Conservation (phyloP, 805 yeast species). For the Candida pini region DNA sequence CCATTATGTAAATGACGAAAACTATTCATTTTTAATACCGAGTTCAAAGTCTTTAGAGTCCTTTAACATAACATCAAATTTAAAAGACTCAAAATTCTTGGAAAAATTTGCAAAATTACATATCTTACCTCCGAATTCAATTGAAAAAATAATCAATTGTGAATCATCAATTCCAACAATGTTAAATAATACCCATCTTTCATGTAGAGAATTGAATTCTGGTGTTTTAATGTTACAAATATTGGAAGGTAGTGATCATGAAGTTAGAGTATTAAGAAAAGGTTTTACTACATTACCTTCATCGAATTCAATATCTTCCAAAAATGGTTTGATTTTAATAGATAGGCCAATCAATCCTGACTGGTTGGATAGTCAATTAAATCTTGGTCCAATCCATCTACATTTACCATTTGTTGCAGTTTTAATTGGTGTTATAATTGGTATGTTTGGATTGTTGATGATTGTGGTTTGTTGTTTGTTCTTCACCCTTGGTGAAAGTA, state of each 20-base stretch:
- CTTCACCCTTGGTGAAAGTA: constrained; percentile 25
- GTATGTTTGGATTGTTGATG: constrained; percentile 38
- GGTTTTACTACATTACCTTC: constrained; percentile 47
- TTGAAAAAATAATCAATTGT: constrained; percentile 44
- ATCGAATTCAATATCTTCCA: constrained; percentile 8
- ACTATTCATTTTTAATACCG: constrained; percentile 70
- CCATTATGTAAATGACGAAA: constrained; percentile 35
- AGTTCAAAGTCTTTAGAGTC: constrained; percentile 47
- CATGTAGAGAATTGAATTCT: constrained; percentile 36
- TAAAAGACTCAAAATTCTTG: constrained; percentile 31
- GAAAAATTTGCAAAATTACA: constrained; percentile 61
- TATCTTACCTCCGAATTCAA: constrained; percentile 54
- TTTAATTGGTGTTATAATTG: constrained; percentile 60
- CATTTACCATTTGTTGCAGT: constrained; percentile 65
- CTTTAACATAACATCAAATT: constrained; percentile 43
- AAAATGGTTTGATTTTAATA: constrained; percentile 53
- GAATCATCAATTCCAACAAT: constrained; percentile 38
- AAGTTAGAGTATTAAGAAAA: constrained; percentile 51
- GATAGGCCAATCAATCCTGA: constrained; percentile 62
- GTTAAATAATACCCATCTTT: constrained; percentile 37
- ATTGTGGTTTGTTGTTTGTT: constrained; percentile 33
- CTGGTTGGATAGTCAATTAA: constrained; percentile 45
- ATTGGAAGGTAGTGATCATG: constrained; percentile 46
- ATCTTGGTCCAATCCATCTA: constrained; percentile 45
- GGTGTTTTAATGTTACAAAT: constrained; percentile 35